Conservation (phyloP, 2,329 filamentous ascomycete species). For the Lecanosticta acicola region DNA sequence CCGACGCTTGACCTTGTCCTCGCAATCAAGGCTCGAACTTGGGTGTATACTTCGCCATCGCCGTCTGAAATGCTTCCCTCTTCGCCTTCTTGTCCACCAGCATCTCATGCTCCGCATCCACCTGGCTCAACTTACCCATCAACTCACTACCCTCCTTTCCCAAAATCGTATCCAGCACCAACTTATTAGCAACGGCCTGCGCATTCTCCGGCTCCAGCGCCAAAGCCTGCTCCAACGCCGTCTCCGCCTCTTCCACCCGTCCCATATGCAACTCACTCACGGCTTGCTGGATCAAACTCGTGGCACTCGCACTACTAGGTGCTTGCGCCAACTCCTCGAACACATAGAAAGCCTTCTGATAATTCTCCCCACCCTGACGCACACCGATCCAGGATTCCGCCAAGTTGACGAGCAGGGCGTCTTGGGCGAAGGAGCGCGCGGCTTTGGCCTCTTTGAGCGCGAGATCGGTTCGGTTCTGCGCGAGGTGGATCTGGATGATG, state of each 20-base stretch:
- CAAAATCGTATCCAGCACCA: constrained; percentile 71
- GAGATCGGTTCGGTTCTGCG: constrained; percentile 85
- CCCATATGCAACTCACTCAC: constrained; percentile 88
- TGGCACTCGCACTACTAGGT: constrained; percentile 69
- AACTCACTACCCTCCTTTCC: constrained; percentile 66
- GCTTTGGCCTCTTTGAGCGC: constrained; percentile 82
- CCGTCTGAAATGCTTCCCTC: constrained; percentile 79
- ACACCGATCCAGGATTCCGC: constrained; percentile 94
- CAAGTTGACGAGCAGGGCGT: constrained; percentile 86
- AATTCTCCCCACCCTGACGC: constrained; percentile 87
- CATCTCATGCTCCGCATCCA: constrained; percentile 63
- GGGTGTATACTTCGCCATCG: constrained; percentile 77
- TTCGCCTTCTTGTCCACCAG: constrained; percentile 75
- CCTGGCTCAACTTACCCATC: constrained; percentile 46
- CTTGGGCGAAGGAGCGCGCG: constrained; percentile 90
- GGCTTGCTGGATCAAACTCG: constrained; percentile 78
- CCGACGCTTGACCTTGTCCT: neutral
- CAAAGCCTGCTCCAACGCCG: constrained; percentile 74
- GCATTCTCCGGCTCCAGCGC: constrained; percentile 65
- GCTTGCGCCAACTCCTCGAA: constrained; percentile 93
- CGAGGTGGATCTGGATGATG: constrained; percentile 85
- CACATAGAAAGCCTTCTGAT: constrained; percentile 95
- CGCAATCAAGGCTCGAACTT: constrained; percentile 59
- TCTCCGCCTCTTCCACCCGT: constrained; percentile 80
- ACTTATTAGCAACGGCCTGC: constrained; percentile 73